A percentile compares a stretch with the other conserved stretches of the same genome.
Evolutionary conservation across 1,284 basidiomycete genomes (phyloP).

Genomic region (Hemileccinum hortonii): DNA sequence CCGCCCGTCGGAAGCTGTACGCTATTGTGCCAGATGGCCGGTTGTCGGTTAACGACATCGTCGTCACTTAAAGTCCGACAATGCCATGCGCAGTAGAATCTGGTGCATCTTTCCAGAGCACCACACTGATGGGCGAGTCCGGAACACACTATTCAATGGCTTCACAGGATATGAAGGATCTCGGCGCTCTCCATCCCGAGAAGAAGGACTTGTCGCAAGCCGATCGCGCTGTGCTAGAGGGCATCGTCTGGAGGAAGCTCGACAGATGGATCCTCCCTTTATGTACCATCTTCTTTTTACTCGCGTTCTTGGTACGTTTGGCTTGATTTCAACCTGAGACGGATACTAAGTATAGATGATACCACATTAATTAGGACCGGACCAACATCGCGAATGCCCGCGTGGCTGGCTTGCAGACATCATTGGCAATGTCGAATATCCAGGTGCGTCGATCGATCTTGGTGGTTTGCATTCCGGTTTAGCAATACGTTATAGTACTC

Average conservation of each 20-base stretch:
- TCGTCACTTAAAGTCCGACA: background rate
- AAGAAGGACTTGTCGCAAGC: constrained; percentile 6
- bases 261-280: constrained; percentile 51
- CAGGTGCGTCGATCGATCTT: constrained; percentile 30
- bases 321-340: background rate
- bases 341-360: background rate
- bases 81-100: background rate
- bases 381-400: constrained; percentile 61
- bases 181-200: constrained; percentile 7
- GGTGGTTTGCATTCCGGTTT: background rate
- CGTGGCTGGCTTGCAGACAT: constrained; percentile 55
- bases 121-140: background rate
- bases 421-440: constrained; percentile 50
- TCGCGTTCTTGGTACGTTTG: constrained; percentile 47
- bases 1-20: background rate
- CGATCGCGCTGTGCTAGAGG: constrained; percentile 27
- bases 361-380: constrained; percentile 26
- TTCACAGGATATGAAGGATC: background rate
- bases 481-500: constrained; percentile 38
- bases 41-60: background rate
- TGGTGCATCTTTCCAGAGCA: background rate
- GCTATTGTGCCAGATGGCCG: background rate
- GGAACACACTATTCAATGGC: background rate
- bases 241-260: constrained; percentile 48
- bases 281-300: constrained; percentile 47